Base-by-base conservation (phyloP, 148 eudicot species). In the Spergularia bocconei region DNA sequence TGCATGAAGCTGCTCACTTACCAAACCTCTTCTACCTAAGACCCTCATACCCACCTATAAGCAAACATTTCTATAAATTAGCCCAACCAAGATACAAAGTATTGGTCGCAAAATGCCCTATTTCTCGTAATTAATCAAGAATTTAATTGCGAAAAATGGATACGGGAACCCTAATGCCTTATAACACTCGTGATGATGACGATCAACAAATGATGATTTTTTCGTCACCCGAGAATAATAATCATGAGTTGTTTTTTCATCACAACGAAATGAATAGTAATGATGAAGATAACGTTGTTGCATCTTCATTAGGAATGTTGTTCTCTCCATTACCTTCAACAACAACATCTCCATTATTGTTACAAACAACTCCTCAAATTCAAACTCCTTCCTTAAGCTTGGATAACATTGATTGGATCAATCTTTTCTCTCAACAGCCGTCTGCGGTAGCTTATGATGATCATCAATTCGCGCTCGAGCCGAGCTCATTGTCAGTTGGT, bases 371-470 rank as follows among this genome's bases (percentile, higher is more conserved):
- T 47, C 74, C 71, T 64, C 82, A 60, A 77, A 23, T 69, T 64
- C 82, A 60, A 29, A 69, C 78, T 62, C 80, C 78, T 9, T 11
- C 56, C 1, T 2, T 0, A 4, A 50, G 25, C 2, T 68, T 80
- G 68, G 90, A 87, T 79, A 76, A 72, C 58, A 80, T 90, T 29
- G 95, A 90, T 63, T 91, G 96, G 96, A 80, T 75, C 21, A 85
- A 82, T 75, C 81, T 89, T 51, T 78, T 91, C 38, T 75, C 77
- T 63, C 59, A 71, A 1, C 48, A 44, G 48, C 48, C 7, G 10
- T 5, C 48, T 6, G 48, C 2, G 2, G 48, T 44, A 3, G 36
- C 36, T 44, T 44, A 9, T 5, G 48, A 9, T 57, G 81, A 52
- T 66, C 76, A 74, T 53, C 69, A 47, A 14, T 36, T 2, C 44